phyloP scores from a whole-genome alignment of 2,329 filamentous ascomycete species.

The Tolypocladium inflatum region DNA sequence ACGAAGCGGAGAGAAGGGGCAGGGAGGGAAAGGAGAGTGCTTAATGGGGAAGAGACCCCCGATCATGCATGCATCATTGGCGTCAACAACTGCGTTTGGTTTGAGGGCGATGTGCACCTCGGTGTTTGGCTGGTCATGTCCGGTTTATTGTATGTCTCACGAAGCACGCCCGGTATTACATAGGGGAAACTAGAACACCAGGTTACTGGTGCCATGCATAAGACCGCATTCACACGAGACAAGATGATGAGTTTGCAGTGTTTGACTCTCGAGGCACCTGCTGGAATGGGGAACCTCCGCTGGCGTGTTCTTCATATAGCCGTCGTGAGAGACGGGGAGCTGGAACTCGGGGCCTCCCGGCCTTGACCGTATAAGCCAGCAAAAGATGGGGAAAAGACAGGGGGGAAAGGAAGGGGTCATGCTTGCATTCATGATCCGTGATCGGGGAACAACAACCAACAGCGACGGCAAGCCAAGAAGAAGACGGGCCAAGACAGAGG shows the following conservation, averaged over 20 bases:
- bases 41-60: neutral
- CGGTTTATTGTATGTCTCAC: neutral
- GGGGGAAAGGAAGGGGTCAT: neutral
- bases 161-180: neutral
- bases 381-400: neutral
- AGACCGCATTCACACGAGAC: too few relatives aligned
- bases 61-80: neutral
- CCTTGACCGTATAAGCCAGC: neutral
- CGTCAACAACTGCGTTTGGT: neutral
- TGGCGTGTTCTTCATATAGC: too few relatives aligned
- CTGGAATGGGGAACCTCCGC: neutral
- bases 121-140: neutral
- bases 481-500: neutral
- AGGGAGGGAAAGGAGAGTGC: constrained; percentile 13
- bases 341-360: too few relatives aligned
- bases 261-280: neutral
- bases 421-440: neutral
- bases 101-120: neutral
- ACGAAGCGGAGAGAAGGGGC: constrained; percentile 57
- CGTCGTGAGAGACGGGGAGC: neutral
- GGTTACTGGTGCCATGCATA: neutral
- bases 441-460: neutral
- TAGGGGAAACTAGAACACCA: neutral
- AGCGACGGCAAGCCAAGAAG: neutral
- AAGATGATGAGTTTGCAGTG: neutral